phyloP scores from a whole-genome alignment of 768 basidiomycete genomes.

The Coprinopsis sp. region DNA sequence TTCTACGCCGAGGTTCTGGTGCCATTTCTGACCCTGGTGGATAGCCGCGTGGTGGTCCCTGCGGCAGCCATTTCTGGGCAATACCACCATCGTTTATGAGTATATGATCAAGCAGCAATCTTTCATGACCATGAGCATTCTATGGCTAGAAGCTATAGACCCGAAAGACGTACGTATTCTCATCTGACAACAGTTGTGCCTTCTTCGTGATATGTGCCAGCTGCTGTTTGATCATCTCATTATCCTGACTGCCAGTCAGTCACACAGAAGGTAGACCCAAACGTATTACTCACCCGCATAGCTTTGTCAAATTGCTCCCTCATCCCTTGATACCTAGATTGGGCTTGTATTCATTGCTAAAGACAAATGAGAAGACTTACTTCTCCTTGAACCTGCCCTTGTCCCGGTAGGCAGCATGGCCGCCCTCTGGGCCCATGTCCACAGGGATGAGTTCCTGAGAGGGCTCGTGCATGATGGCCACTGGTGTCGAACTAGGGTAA shows the following conservation, averaged over 20 bases:
- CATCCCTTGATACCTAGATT: constrained; percentile 38
- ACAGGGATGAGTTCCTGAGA: not conserved
- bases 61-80: no score
- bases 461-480: not conserved
- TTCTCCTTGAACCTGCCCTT: constrained; percentile 26
- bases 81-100: no score
- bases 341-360: not conserved
- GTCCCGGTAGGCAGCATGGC: not conserved
- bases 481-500: not conserved
- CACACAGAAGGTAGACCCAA: not conserved
- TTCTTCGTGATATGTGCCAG: no score
- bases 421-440: not conserved
- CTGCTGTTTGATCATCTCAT: constrained; percentile 33
- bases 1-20: no score
- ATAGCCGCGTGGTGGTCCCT: no score
- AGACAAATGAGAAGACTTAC: constrained; percentile 11
- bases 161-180: no score
- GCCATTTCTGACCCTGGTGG: no score
- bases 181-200: no score
- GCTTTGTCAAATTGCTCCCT: constrained; percentile 44
- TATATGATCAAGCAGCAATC: no score
- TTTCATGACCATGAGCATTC: no score
- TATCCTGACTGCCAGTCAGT: constrained; percentile 31
- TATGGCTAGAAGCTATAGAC: no score
- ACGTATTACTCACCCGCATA: constrained; percentile 28